Evolutionary conservation across 78 protist genomes (phyloP).

Genomic region (Acrasis kona): DNA sequence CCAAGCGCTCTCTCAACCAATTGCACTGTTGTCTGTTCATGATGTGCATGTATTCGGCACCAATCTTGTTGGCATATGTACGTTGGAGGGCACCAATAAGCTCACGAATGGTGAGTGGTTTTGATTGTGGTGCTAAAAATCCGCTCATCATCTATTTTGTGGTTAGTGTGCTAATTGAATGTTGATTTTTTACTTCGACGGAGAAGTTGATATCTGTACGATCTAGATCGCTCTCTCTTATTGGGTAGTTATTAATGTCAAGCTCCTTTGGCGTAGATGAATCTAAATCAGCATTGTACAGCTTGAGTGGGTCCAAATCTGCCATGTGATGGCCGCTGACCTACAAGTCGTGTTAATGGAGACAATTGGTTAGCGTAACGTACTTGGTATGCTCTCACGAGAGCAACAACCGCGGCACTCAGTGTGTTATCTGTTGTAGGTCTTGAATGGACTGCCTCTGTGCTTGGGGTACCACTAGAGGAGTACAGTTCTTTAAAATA

Average conservation of each 20-base stretch:
- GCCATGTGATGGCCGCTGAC: too few species aligned
- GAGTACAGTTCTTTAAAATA: too few species aligned
- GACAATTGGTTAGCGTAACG: too few species aligned
- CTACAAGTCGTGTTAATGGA: too few species aligned
- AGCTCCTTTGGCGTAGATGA: conserved; percentile 4
- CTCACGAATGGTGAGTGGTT: not conserved
- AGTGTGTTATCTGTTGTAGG: too few species aligned
- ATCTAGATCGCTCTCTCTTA: conserved; percentile 1
- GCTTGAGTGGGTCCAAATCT: conserved; percentile 40
- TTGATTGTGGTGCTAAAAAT: not conserved
- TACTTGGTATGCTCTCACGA: too few species aligned
- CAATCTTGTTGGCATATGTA: conserved; percentile 27
- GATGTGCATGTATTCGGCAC: conserved; percentile 45
- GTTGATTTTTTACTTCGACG: not conserved
- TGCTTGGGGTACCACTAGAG: too few species aligned
- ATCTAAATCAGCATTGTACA: conserved; percentile 27
- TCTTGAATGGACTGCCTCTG: too few species aligned
- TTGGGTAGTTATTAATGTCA: conserved; percentile 7
- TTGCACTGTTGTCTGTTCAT: not conserved
- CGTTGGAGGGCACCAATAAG: conserved; percentile 14
- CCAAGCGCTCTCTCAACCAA: not conserved
- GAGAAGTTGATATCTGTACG: not conserved
- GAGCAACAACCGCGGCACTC: too few species aligned
- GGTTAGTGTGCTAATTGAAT: too few species aligned
- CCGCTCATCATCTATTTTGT: too few species aligned